A percentile compares a stretch with the other conserved stretches of the same genome.
Conservation (phyloP, 2,329 filamentous ascomycete species). For the Scedosporium minutisporum region DNA sequence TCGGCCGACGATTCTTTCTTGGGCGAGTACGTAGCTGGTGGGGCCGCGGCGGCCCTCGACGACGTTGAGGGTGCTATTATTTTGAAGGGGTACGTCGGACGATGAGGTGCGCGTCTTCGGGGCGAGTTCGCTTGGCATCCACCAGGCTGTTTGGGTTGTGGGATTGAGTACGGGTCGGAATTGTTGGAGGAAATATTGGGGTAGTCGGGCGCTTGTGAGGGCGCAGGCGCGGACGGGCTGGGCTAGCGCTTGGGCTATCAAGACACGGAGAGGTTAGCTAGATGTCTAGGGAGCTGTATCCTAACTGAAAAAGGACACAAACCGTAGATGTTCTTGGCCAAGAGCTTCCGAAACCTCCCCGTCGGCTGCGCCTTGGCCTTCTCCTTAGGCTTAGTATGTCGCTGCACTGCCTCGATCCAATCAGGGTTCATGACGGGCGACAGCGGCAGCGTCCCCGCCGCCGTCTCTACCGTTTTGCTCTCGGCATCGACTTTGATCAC, state of each 20-base stretch:
- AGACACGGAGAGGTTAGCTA: too few species aligned
- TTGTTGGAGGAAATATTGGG: slow-evolving; percentile 52
- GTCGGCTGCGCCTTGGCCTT: slow-evolving; percentile 21
- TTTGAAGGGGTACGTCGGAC: background rate
- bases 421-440: slow-evolving; percentile 45
- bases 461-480: slow-evolving; percentile 34
- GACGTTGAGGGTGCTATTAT: background rate
- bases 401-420: slow-evolving; percentile 34
- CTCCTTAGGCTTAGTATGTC: slow-evolving; percentile 27
- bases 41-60: background rate
- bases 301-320: background rate
- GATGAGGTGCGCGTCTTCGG: background rate
- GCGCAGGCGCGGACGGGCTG: slow-evolving; percentile 48
- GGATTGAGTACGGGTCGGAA: slow-evolving; percentile 50
- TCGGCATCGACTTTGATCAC: background rate
- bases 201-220: slow-evolving; percentile 38
- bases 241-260: slow-evolving; percentile 50
- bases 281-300: too few species aligned
- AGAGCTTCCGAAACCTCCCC: slow-evolving; percentile 44
- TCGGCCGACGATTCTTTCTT: background rate
- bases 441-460: slow-evolving; percentile 36
- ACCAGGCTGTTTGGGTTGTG: slow-evolving; percentile 41
- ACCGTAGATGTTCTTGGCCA: slow-evolving; percentile 59
- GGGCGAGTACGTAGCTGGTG: background rate
- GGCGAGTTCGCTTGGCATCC: slow-evolving; percentile 33